These are phyloP conservation scores for Dothistroma septosporum DNA, from an alignment of 2,329 filamentous ascomycete genomes.

Conservation along the genomic window DNA sequence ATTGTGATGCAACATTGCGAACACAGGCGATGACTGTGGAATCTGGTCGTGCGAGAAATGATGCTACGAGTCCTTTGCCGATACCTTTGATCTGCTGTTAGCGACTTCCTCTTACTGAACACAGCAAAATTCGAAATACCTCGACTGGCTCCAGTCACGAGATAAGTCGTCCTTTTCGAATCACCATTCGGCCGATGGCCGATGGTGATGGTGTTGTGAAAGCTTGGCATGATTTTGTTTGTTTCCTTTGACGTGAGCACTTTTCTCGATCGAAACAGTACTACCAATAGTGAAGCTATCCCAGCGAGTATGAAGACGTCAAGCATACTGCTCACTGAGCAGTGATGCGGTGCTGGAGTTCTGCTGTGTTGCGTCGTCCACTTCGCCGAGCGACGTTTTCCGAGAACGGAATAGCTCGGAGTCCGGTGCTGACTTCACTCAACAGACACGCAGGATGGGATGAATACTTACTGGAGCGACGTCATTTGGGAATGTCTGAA, in stretches of 20 bases:
- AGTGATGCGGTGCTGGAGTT: background rate
- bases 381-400: background rate
- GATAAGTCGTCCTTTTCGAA: slow-evolving; percentile 2
- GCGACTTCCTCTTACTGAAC: background rate
- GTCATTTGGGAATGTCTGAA: too few species aligned
- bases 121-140: background rate
- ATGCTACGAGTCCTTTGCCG: background rate
- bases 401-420: background rate
- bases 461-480: too few species aligned
- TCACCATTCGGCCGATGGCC: background rate
- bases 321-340: background rate
- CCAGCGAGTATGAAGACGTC: background rate
- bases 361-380: background rate
- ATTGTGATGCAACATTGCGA: background rate
- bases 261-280: background rate
- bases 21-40: background rate
- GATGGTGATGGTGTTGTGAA: slow-evolving; percentile 2
- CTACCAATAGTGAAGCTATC: background rate
- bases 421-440: background rate
- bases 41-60: background rate
- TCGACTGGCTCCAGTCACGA: slow-evolving; percentile 3
- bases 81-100: background rate
- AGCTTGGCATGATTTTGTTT: background rate
- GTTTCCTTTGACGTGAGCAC: background rate
- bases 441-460: background rate